Evolutionary conservation across 176 grass and related monocot species (phyloP).

Genomic region (Saccharum officinarum): DNA sequence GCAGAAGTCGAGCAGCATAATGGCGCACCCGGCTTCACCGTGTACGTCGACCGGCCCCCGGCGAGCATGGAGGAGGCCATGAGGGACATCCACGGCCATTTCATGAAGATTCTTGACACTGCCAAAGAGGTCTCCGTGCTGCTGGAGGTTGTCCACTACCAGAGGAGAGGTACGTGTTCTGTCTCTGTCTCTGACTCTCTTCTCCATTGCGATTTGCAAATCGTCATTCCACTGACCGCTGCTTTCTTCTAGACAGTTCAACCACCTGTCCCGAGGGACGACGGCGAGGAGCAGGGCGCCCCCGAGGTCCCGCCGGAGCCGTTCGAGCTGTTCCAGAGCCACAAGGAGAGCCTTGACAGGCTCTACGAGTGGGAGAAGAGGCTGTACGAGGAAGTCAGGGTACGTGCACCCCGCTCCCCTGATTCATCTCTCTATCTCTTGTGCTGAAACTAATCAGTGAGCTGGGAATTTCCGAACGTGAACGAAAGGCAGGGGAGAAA

Average conservation of each 20-base stretch:
- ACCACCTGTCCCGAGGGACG: constrained; percentile 25
- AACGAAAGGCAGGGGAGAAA: constrained; percentile 64
- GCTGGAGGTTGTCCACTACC: constrained; percentile 63
- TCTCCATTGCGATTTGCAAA: background rate
- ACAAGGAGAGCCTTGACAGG: constrained; percentile 79
- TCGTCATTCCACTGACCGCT: constrained; percentile 10
- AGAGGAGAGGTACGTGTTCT: constrained; percentile 37
- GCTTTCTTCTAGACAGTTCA: constrained; percentile 43
- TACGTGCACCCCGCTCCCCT: background rate
- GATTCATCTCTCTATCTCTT: background rate
- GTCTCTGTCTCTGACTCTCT: background rate
- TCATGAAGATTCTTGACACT: constrained; percentile 47
- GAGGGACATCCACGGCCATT: constrained; percentile 63
- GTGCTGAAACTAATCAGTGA: background rate
- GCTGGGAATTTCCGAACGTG: background rate
- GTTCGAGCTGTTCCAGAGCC: constrained; percentile 76
- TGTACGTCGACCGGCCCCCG: constrained; percentile 61
- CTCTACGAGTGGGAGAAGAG: constrained; percentile 94
- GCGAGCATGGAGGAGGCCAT: constrained; percentile 74
- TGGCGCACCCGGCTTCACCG: constrained; percentile 61
- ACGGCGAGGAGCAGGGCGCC: constrained; percentile 34
- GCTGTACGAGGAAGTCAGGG: constrained; percentile 87
- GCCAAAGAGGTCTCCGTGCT: constrained; percentile 58
- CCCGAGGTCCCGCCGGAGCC: constrained; percentile 56
- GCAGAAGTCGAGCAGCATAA: constrained; percentile 52